Evolutionary conservation across 2,329 filamentous ascomycete genomes (phyloP), one percentile per base, ranked within the genome.

Genomic region (Neodidymelliopsis sp.): DNA sequence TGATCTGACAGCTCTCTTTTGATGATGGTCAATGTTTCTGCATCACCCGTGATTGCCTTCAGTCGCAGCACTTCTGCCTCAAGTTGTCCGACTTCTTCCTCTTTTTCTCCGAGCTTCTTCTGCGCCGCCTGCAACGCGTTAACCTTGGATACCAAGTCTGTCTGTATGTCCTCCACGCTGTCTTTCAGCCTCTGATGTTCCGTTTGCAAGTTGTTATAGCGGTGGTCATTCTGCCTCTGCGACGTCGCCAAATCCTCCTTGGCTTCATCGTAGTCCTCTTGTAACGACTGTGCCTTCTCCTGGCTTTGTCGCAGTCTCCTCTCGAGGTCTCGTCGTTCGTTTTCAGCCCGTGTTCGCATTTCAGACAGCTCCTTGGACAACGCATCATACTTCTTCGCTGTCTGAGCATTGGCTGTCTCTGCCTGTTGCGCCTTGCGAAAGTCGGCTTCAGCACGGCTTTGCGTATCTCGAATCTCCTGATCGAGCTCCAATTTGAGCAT

Each of bases 1-100:
- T 97, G 94, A 57, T 97, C 92, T 0, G 89, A 87, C 4, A 99
- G 81, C 74, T 99, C 92, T 58, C 86, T 84, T 69, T 93, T 90
- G 61, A 99, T 89, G 24, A 97, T 84, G 4, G 82, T 84, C 65
- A 97, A 81, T 0, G 90, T 94, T 59, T 97, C 92, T 0, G 86
- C 85, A 69, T 97, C 93, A 8, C 89, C 91, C 2, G 89, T 89
- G 63, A 94, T 89, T 0, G 92, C 90, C 68, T 93, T 97, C 4
- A 96, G 76, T 23, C 87, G 83, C 42, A 97, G 75, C 7, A 97
- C 84, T 43, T 97, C 90, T 0, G 89, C 86, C 74, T 97, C 92
- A 8, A 97, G 75, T 10, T 84, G 77, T 0, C 87, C 90, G 29
- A 88, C 81, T n/a, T 86, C 80, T 1, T 78, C 79, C 59, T 96